phyloP scores from a whole-genome alignment of 2,329 filamentous ascomycete species.

The Nakataea oryzae region DNA sequence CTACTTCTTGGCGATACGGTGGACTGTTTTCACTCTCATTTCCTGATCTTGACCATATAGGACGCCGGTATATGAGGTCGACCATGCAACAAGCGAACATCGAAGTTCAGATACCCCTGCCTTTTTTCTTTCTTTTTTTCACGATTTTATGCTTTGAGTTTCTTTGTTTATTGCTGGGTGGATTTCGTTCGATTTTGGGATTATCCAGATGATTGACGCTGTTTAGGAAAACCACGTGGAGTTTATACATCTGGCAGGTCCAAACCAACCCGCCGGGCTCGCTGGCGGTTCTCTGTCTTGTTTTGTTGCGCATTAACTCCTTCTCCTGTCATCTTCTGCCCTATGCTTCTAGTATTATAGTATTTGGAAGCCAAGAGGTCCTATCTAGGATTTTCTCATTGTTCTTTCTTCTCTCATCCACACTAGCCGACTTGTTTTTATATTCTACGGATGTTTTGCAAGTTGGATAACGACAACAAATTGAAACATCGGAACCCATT shows the following conservation, averaged over 20 bases:
- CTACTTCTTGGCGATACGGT: background rate
- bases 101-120: conserved; percentile 4
- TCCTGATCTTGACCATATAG: background rate
- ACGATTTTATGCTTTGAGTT: conserved; percentile 8
- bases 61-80: background rate
- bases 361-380: background rate
- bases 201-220: background rate
- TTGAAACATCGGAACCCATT: background rate
- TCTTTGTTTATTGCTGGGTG: background rate
- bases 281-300: background rate
- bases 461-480: background rate
- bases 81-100: background rate
- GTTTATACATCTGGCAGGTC: background rate
- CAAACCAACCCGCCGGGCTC: background rate
- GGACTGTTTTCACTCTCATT: background rate
- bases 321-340: background rate
- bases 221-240: background rate
- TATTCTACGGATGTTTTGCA: background rate
- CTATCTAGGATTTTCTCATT: background rate
- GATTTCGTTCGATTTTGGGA: background rate
- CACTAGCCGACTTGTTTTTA: background rate
- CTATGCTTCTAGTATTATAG: background rate
- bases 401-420: background rate
- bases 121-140: conserved; percentile 8
- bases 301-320: background rate